Conservation (phyloP, 2,329 filamentous ascomycete genomes). For the Helotiales sp. region DNA sequence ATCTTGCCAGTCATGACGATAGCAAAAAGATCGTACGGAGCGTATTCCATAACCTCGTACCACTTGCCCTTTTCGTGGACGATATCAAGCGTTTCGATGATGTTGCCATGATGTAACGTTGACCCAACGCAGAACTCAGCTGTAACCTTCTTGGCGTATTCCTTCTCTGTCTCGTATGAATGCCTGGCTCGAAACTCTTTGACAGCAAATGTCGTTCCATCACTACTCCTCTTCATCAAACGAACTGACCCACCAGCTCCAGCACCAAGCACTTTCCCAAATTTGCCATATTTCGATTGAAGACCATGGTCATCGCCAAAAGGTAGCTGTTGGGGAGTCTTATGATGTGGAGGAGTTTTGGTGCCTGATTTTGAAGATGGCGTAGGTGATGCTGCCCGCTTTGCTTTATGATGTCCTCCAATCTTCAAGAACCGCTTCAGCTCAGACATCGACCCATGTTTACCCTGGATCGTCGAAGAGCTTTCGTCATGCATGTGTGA, state of each 20-base stretch:
- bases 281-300: constrained; percentile 89
- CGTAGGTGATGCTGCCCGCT: constrained; percentile 64
- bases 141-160: constrained; percentile 97
- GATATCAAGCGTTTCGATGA: constrained; percentile 97
- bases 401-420: constrained; percentile 64
- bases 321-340: constrained; percentile 65
- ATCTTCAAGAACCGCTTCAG: constrained; percentile 96
- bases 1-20: constrained; percentile 99
- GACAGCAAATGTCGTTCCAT: constrained; percentile 92
- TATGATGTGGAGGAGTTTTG: constrained; percentile 48
- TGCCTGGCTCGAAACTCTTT: constrained; percentile 95
- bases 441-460: constrained; percentile 86
- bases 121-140: constrained; percentile 98
- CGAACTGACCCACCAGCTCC: constrained; percentile 93
- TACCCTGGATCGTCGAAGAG: constrained; percentile 47
- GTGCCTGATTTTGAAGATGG: constrained; percentile 51
- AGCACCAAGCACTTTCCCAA: constrained; percentile 89
- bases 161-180: constrained; percentile 88
- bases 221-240: constrained; percentile 89
- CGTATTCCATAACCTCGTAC: constrained; percentile 99
- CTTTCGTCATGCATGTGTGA: constrained; percentile 47
- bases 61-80: constrained; percentile 91
- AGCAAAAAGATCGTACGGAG: constrained; percentile 92
- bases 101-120: constrained; percentile 94
- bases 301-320: constrained; percentile 94